Evolutionary conservation across 1,284 basidiomycete genomes (phyloP).

Genomic region (Marasmius oreades): DNA sequence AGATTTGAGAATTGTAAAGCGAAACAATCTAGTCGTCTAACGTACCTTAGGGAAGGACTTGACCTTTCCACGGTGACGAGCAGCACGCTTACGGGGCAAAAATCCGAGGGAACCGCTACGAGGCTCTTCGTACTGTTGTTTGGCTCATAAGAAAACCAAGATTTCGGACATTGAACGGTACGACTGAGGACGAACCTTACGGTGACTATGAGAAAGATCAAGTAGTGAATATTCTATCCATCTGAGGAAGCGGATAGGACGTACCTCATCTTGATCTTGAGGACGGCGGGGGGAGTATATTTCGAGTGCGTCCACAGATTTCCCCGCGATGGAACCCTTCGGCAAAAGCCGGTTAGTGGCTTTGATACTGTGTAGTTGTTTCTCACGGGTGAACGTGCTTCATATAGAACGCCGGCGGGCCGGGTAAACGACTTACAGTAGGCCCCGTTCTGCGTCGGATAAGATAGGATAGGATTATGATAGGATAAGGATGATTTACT

Average conservation of each 20-base stretch:
- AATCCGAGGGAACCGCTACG: constrained; percentile 93
- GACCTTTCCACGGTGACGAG: constrained; percentile 95
- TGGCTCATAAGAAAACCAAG: constrained; percentile 9
- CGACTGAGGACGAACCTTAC: constrained; percentile 46
- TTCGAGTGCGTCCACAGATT: constrained; percentile 1
- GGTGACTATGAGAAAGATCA: constrained; percentile 41
- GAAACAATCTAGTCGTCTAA: constrained; percentile 13
- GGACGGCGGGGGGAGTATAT: constrained; percentile 23
- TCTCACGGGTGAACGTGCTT: not conserved
- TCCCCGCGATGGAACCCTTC: not conserved
- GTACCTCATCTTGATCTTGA: constrained; percentile 53
- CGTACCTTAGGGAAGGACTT: constrained; percentile 95
- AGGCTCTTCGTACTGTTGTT: constrained; percentile 84
- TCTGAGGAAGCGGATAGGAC: constrained; percentile 18
- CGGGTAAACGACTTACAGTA: too few species aligned
- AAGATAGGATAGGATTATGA: too few species aligned
- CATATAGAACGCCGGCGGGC: too few species aligned
- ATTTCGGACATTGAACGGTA: constrained; percentile 11
- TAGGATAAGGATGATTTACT: too few species aligned
- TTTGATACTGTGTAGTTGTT: not conserved
- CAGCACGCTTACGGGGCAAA: constrained; percentile 92
- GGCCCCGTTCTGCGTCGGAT: too few species aligned
- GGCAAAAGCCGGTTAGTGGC: not conserved
- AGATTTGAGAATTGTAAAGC: too few species aligned
- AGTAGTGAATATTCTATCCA: constrained; percentile 17